These are phyloP conservation scores for Dissoconium aciculare DNA, from an alignment of 2,329 filamentous ascomycete genomes.

Conservation along the genomic window DNA sequence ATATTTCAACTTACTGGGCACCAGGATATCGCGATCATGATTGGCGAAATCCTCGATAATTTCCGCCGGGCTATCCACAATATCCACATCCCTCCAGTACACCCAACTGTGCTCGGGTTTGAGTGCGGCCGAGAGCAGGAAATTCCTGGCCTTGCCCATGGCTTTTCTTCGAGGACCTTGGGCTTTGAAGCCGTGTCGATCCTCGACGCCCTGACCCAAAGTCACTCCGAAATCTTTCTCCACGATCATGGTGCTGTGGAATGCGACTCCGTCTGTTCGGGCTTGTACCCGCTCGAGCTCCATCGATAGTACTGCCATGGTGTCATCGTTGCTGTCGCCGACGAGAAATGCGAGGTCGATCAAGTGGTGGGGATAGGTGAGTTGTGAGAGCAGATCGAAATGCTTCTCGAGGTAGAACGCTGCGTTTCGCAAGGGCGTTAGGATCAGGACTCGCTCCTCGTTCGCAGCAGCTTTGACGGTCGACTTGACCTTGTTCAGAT, in stretches of 20 bases:
- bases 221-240: slow-evolving; percentile 78
- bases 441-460: slow-evolving; percentile 74
- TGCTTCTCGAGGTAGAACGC: slow-evolving; percentile 69
- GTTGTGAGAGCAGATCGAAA: slow-evolving; percentile 77
- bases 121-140: slow-evolving; percentile 66
- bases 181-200: slow-evolving; percentile 71
- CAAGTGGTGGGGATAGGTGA: slow-evolving; percentile 86
- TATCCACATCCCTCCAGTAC: slow-evolving; percentile 96
- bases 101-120: slow-evolving; percentile 97
- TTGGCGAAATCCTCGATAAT: slow-evolving; percentile 93
- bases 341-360: slow-evolving; percentile 94
- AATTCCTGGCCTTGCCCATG: slow-evolving; percentile 84
- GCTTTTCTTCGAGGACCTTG: slow-evolving; percentile 82
- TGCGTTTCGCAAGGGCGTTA: slow-evolving; percentile 87
- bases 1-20: slow-evolving; percentile 61
- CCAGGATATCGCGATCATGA: slow-evolving; percentile 81
- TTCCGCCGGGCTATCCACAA: slow-evolving; percentile 70
- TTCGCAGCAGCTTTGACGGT: slow-evolving; percentile 65
- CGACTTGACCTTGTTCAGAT: slow-evolving; percentile 74
- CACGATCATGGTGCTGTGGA: slow-evolving; percentile 70
- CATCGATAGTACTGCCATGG: slow-evolving; percentile 65
- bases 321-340: slow-evolving; percentile 82
- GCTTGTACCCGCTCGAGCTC: slow-evolving; percentile 83
- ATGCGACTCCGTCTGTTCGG: slow-evolving; percentile 59
- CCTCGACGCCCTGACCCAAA: slow-evolving; percentile 63